Evolutionary conservation across 2,329 filamentous ascomycete species (phyloP).

Genomic region (Claviceps monticola): DNA sequence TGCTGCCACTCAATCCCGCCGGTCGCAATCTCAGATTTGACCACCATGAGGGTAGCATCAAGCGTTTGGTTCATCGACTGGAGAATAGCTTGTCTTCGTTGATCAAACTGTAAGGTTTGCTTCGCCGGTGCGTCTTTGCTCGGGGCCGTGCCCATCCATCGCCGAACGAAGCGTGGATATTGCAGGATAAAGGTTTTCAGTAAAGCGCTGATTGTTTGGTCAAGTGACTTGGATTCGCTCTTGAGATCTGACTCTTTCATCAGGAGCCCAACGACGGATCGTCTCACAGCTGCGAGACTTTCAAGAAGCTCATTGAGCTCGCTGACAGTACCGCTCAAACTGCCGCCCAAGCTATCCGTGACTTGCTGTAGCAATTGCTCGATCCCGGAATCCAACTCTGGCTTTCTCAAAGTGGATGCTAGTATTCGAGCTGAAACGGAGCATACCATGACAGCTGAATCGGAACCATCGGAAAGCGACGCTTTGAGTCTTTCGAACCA

Average conservation of each 20-base stretch:
- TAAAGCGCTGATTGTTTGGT: slow-evolving; percentile 18
- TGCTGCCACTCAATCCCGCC: slow-evolving; percentile 36
- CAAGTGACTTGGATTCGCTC: slow-evolving; percentile 5
- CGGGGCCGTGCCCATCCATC: slow-evolving; percentile 48
- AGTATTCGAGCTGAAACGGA: slow-evolving; percentile 41
- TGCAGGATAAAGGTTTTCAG: slow-evolving; percentile 43
- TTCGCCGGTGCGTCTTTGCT: slow-evolving; percentile 38
- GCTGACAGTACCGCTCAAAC: slow-evolving; percentile 41
- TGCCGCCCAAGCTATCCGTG: slow-evolving; percentile 40
- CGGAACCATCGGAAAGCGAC: slow-evolving; percentile 22
- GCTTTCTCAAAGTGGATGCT: slow-evolving; percentile 36
- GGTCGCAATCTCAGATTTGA: slow-evolving; percentile 38
- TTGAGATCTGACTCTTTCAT: slow-evolving; percentile 15
- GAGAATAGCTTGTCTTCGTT: slow-evolving; percentile 38
- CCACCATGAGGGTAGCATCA: slow-evolving; percentile 45
- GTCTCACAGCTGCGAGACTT: slow-evolving; percentile 40
- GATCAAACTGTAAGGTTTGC: slow-evolving; percentile 45
- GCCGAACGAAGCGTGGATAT: slow-evolving; percentile 44
- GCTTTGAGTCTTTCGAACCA: slow-evolving; percentile 38
- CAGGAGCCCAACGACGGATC: slow-evolving; percentile 37
- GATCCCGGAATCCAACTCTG: slow-evolving; percentile 21
- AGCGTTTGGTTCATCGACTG: slow-evolving; percentile 41
- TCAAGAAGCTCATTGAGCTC: slow-evolving; percentile 49
- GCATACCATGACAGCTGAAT: slow-evolving; percentile 36
- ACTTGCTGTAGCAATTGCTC: slow-evolving; percentile 33